A percentile compares a stretch with the other conserved stretches of the same genome.
Evolutionary conservation across 805 yeast species (phyloP).

Genomic region (Saccharomyces mikatae): DNA sequence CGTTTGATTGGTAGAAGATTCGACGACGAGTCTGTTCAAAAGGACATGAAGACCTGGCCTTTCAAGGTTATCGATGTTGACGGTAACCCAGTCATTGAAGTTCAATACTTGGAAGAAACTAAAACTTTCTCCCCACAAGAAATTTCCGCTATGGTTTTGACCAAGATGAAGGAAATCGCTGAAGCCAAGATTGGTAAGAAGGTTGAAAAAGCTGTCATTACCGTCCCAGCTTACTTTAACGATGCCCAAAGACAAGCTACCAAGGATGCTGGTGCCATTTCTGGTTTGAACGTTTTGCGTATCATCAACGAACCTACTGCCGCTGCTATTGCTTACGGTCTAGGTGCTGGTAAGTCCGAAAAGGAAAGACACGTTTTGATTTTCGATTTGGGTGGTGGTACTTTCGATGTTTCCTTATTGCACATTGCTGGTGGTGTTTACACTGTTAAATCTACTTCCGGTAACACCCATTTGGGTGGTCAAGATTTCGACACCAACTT

Average conservation of each 20-base stretch:
- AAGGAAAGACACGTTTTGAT: slow-evolving; percentile 83
- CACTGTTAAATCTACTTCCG: slow-evolving; percentile 96
- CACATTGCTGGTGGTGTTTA: slow-evolving; percentile 93
- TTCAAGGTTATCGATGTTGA: slow-evolving; percentile 59
- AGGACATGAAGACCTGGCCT: slow-evolving; percentile 88
- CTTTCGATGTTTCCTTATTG: slow-evolving; percentile 91
- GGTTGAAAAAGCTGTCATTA: slow-evolving; percentile 66
- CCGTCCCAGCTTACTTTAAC: slow-evolving; percentile 70
- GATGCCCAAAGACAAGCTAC: slow-evolving; percentile 78
- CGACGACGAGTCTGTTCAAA: slow-evolving; percentile 69
- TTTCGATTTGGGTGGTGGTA: slow-evolving; percentile 98
- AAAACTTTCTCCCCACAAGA: slow-evolving; percentile 68
- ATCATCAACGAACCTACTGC: slow-evolving; percentile 84
- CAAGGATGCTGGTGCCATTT: slow-evolving; percentile 75
- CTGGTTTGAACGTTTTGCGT: slow-evolving; percentile 71
- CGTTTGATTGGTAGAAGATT: slow-evolving; percentile 76
- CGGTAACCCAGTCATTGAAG: slow-evolving; percentile 62
- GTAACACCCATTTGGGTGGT: slow-evolving; percentile 99
- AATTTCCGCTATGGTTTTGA: slow-evolving; percentile 67
- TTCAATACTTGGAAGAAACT: slow-evolving; percentile 59
- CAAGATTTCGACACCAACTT: slow-evolving; percentile 97
- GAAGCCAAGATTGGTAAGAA: slow-evolving; percentile 64
- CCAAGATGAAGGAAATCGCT: slow-evolving; percentile 76
- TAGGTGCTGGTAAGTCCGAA: slow-evolving; percentile 78
- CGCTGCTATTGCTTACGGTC: slow-evolving; percentile 98